Evolutionary conservation across 345 rosid species (phyloP), one percentile per base, ranked within the genome.

Genomic region (Adansonia digitata): DNA sequence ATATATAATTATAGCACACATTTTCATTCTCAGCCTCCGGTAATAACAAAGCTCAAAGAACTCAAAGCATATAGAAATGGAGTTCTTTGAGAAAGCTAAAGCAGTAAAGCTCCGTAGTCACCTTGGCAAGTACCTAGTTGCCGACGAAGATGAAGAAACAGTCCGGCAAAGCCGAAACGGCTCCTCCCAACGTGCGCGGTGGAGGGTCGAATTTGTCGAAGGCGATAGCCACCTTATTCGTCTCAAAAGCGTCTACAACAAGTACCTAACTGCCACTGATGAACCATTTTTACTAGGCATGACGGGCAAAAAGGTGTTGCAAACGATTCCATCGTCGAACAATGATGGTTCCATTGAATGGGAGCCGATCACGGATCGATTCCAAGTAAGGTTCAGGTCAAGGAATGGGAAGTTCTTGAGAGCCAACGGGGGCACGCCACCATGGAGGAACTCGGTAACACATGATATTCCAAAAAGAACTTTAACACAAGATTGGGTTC

Each of bases 391-490:
- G 72, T 77, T 87, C 31, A 81, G 51, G 75, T 78, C 90, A 0
- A 74, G 84, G 5, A 81, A 80, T 45, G 94, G 97, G 20, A 81
- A 83, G 56, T 90, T 77, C 70, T 78, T 94, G 75, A 84, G 94
- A 0, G 98, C 94, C 4, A 91, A 91, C 10, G 92, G 91, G 0
- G 89, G 97, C 24, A 29, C 89, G 34, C 97, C 98, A 0, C 97
- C 91, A 0, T 90, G 97, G 98, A 83, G 97, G 75, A 89, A 94
- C 77, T 88, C 94, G 0, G 72, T 94, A 27, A 90, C 92, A 1
- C 97, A 94, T 52, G 97, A 89, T 51, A 80, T 86, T 31, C 89
- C 97, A 7, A 88, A 85, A 20, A 86, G 97, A 73, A 53, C 83
- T 35, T 17, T 86, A 0, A 87, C 94, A 8, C 86, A 87, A 22